These are phyloP conservation scores for Colletotrichum tamarilloi DNA, from an alignment of 2,329 filamentous ascomycete genomes.

Conservation along the genomic window DNA sequence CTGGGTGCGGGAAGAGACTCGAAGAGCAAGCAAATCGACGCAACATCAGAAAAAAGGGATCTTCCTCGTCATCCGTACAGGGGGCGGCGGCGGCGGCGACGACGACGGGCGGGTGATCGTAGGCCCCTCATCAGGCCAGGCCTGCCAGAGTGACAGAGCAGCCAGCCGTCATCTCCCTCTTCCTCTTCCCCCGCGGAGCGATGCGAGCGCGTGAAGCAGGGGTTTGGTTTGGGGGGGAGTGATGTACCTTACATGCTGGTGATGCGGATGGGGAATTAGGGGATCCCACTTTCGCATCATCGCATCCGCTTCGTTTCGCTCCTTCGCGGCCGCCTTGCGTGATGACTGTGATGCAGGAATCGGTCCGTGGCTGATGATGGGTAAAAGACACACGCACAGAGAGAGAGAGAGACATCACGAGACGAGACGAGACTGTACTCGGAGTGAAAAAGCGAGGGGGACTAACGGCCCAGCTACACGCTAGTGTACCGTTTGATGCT, in stretches of 20 bases:
- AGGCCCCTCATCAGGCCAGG: background rate
- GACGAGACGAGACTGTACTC: conserved; percentile 9
- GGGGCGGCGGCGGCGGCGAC: background rate
- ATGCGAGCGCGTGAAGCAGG: too few relatives aligned
- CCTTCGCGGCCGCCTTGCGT: background rate
- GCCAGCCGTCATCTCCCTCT: too few relatives aligned
- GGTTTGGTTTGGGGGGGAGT: too few relatives aligned
- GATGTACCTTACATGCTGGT: background rate
- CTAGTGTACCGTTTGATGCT: background rate
- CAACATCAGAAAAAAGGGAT: background rate
- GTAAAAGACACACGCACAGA: conserved; percentile 15
- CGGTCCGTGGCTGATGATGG: background rate
- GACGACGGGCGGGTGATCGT: background rate
- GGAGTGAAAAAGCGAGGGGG: conserved; percentile 19
- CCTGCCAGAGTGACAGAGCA: background rate
- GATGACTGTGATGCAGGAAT: too few relatives aligned
- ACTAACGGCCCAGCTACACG: background rate
- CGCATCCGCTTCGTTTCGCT: background rate
- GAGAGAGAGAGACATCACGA: conserved; percentile 30
- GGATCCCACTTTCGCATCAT: background rate
- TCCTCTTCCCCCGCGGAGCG: too few relatives aligned
- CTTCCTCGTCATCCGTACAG: conserved; percentile 24
- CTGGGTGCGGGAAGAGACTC: background rate
- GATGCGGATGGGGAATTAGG: conserved; percentile 9
- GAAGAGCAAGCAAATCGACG: conserved; percentile 26